A percentile compares a stretch with the other conserved stretches of the same genome.
Evolutionary conservation across 2,329 filamentous ascomycete species (phyloP).

Genomic region (Aureobasidium mangrovei): DNA sequence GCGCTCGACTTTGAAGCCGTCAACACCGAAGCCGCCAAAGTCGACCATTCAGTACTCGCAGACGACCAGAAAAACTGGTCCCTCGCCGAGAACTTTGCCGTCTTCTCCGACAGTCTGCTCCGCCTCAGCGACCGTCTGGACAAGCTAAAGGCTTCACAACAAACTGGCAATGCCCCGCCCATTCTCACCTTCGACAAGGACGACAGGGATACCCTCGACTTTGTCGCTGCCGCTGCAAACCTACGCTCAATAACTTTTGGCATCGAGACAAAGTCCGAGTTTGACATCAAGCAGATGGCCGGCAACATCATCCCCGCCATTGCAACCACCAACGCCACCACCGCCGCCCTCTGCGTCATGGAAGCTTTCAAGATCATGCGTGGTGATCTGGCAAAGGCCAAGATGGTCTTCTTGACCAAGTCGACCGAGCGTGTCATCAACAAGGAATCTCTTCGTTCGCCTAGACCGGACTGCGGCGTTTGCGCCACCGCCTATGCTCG

Average conservation of each 20-base stretch:
- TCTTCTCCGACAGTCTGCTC: conserved; percentile 77
- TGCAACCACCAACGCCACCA: conserved; percentile 94
- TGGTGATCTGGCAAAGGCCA: conserved; percentile 60
- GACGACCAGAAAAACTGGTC: conserved; percentile 74
- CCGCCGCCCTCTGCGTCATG: conserved; percentile 82
- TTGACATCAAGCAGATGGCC: conserved; percentile 97
- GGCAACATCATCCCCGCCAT: conserved; percentile 99
- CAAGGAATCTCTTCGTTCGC: conserved; percentile 47
- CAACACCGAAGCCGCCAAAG: conserved; percentile 30
- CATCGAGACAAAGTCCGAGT: conserved; percentile 81
- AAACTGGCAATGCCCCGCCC: conserved; percentile 42
- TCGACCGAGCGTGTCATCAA: conserved; percentile 51
- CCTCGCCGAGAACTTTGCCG: conserved; percentile 71
- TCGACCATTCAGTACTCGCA: conserved; percentile 7
- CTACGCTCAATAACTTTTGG: conserved; percentile 81
- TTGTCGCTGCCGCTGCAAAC: conserved; percentile 85
- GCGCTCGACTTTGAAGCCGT: conserved; percentile 59
- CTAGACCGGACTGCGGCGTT: conserved; percentile 75
- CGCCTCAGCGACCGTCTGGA: conserved; percentile 67
- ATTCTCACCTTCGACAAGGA: conserved; percentile 92
- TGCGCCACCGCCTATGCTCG: conserved; percentile 67
- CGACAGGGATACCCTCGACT: conserved; percentile 88
- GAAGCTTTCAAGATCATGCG: conserved; percentile 86
- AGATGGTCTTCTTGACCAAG: conserved; percentile 76
- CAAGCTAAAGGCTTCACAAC: conserved; percentile 49